These are phyloP conservation scores for Castanea mollissima DNA, from an alignment of 306 rosid species.

Conservation along the genomic window DNA sequence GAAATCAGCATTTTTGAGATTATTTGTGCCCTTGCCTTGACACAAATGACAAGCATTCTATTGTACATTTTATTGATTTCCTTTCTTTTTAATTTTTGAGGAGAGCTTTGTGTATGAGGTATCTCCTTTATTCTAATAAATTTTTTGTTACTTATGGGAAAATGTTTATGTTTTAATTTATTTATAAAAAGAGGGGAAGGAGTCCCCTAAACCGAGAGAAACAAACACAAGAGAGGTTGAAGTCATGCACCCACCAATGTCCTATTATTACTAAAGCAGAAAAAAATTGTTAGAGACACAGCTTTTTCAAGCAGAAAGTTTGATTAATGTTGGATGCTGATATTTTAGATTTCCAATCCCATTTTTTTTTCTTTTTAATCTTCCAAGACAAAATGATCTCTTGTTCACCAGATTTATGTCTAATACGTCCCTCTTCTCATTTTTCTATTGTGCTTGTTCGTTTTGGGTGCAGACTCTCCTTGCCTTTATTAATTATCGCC, in stretches of 20 bases:
- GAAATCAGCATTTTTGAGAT: too few relatives aligned
- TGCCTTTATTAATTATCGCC: constrained; percentile 61
- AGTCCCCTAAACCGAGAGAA: not conserved
- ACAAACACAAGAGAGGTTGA: not conserved
- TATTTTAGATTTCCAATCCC: too few relatives aligned
- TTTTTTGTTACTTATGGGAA: too few relatives aligned
- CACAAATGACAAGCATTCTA: too few relatives aligned
- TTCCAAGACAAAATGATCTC: too few relatives aligned
- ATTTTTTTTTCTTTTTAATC: too few relatives aligned
- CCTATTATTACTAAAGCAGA: not conserved
- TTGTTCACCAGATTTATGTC: not conserved
- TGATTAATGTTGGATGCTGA: not conserved
- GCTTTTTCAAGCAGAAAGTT: not conserved
- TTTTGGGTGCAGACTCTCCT: constrained; percentile 65
- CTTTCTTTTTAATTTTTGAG: too few relatives aligned
- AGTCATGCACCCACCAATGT: not conserved
- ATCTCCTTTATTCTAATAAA: too few relatives aligned
- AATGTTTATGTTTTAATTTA: not conserved
- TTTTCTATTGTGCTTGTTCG: constrained; percentile 2
- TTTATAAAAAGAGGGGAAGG: not conserved
- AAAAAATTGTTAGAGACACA: not conserved
- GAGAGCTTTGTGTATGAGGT: too few relatives aligned
- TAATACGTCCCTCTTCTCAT: not conserved
- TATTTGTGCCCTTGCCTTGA: too few relatives aligned
- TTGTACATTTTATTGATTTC: too few relatives aligned